Conservation (phyloP, 2,329 filamentous ascomycete species). For the Scolecobasidium constrictum region DNA sequence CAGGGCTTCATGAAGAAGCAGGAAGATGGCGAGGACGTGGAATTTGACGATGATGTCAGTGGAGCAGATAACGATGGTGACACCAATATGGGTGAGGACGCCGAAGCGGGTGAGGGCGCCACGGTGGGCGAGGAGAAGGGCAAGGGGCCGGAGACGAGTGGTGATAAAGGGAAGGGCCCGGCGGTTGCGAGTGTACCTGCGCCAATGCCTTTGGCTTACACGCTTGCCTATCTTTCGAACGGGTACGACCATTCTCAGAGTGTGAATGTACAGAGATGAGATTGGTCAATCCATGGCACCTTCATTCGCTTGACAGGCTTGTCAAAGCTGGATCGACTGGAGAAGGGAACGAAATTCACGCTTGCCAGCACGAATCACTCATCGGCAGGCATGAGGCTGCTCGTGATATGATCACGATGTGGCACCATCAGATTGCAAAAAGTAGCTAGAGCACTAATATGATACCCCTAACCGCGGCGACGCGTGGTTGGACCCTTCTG, state of each 20-base stretch:
- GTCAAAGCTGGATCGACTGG: no score
- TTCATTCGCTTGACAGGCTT: no score
- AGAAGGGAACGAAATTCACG: no score
- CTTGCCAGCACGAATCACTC: no score
- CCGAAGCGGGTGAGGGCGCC: not conserved
- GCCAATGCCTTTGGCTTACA: slow-evolving; percentile 6
- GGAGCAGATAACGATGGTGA: no score
- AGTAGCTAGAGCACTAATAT: no score
- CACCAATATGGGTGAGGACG: no score
- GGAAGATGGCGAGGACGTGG: slow-evolving; percentile 2
- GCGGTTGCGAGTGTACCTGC: not conserved
- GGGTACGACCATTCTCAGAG: not conserved
- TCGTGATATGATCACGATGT: no score
- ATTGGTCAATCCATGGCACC: no score
- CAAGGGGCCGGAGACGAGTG: not conserved
- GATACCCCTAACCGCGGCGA: slow-evolving; percentile 34
- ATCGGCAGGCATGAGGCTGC: no score
- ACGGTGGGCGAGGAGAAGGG: slow-evolving; percentile 2
- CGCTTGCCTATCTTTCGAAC: not conserved
- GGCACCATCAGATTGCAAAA: no score
- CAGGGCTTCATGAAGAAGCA: not conserved
- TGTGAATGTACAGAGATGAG: no score
- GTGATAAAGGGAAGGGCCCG: not conserved
- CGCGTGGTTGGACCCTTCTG: slow-evolving; percentile 45
- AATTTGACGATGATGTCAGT: slow-evolving; percentile 5